Base-by-base conservation (phyloP, 306 rosid genomes). In the Ceratonia siliqua region DNA sequence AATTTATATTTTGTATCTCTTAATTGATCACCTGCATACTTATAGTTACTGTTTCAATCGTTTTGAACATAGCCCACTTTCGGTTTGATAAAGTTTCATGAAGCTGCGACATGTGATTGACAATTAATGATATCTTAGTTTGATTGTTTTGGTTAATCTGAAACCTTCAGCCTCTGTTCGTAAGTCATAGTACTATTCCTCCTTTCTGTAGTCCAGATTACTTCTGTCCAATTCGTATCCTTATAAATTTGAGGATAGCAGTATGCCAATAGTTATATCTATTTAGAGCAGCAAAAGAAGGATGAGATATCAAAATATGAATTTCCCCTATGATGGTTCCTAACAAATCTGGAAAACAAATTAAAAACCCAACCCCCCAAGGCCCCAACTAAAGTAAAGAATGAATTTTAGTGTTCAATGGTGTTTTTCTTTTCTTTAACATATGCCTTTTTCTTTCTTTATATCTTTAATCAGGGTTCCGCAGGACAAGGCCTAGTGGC, bases 401-500 rank as follows among this genome's bases (percentile, higher is more conserved):
- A 25, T 8, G 18, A 41, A 17, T 54, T 5, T 39, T 21, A 2
- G 55, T 33, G 42, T 56, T 41, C 12, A 21, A 41, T 17, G 54
- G 56, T 10, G 54, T 59, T 43, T 15, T 24, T 58, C 8, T 28
- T 58, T 57, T 41, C 43, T 72, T 28, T 53, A 36, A 65, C 79
- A 52, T 68, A 6, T 62, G 48, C 4, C 7, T 38, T 18, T 7
- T 0, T 18, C 21, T 55, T 41, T 39, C 2, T 50, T 38, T 39
- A 11, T 80, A 4, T 6, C 2, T 33, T 70, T 38, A 50, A 72
- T 75, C 65, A 78, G 72, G 74, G 48, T 58, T 80, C 67, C 56
- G 62, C 79, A 69, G 81, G 77, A 82, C 77, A 82, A 63, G 74
- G 80, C 36, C 6, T 73, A 69, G 85, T 57, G 73, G 70, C 8